These are phyloP conservation scores for Apiospora sp. DNA, from an alignment of 2,329 filamentous ascomycete species.

Conservation along the genomic window DNA sequence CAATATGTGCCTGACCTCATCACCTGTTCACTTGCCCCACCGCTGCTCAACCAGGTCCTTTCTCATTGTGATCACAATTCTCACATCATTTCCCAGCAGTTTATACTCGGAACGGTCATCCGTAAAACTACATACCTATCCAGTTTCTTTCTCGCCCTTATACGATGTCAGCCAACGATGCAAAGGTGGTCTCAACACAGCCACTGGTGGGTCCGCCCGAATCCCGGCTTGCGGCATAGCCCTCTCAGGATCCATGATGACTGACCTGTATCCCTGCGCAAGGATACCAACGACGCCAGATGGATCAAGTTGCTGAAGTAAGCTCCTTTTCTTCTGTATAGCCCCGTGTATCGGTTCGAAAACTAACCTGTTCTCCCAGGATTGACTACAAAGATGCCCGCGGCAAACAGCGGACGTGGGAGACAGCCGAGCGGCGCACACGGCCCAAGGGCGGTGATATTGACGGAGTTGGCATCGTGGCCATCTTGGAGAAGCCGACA, in stretches of 20 bases:
- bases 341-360: too few relatives aligned
- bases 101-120: neutral
- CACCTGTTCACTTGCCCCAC: slow-evolving; percentile 16
- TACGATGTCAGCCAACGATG: slow-evolving; percentile 25
- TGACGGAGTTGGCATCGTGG: slow-evolving; percentile 78
- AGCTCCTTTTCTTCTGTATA: neutral
- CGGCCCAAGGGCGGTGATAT: slow-evolving; percentile 68
- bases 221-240: neutral
- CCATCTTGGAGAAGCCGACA: slow-evolving; percentile 65
- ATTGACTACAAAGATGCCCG: slow-evolving; percentile 71
- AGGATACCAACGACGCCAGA: slow-evolving; percentile 24
- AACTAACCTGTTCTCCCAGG: slow-evolving; percentile 44
- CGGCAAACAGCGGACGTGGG: slow-evolving; percentile 69
- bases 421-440: slow-evolving; percentile 75
- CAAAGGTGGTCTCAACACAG: slow-evolving; percentile 25
- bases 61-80: neutral
- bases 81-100: neutral
- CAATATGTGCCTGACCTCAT: neutral
- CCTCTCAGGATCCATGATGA: neutral
- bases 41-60: neutral
- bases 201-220: slow-evolving; percentile 23
- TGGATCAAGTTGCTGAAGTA: slow-evolving; percentile 28
- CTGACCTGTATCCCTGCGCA: neutral
- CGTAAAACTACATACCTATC: too few relatives aligned
- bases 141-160: neutral